Evolutionary conservation across 352 stramenopile species (phyloP).

Genomic region (Phytophthora nicotianae): DNA sequence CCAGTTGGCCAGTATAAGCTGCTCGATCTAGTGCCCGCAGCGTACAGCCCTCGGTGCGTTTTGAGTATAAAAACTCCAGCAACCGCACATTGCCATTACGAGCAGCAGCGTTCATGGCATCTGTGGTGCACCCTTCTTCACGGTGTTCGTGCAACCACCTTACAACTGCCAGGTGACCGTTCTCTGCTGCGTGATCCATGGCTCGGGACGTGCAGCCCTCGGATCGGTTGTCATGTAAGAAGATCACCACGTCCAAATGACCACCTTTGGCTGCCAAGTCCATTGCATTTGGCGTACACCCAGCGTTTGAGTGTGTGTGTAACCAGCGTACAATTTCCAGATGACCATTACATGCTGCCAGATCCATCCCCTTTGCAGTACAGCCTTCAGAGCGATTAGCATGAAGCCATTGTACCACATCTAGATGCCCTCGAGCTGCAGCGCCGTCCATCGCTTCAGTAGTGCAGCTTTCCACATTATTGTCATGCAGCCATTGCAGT

Average conservation of each 20-base stretch:
- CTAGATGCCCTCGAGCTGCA: conserved; percentile 37
- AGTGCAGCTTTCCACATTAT: conserved; percentile 32
- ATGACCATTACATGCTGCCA: conserved; percentile 29
- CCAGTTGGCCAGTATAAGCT: conserved; percentile 40
- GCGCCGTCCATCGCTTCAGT: conserved; percentile 48
- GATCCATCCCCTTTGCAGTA: conserved; percentile 32
- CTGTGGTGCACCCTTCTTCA: background rate
- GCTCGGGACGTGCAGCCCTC: conserved; percentile 47
- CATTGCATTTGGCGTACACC: conserved; percentile 50
- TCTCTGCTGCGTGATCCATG: conserved; percentile 50
- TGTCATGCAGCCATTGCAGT: conserved; percentile 42
- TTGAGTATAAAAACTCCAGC: conserved; percentile 35
- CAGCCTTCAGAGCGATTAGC: conserved; percentile 41
- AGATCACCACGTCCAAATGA: conserved; percentile 37
- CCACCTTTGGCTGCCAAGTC: conserved; percentile 46
- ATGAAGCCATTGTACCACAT: conserved; percentile 51
- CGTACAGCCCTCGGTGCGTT: conserved; percentile 24
- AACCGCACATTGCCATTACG: background rate
- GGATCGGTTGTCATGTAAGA: conserved; percentile 41
- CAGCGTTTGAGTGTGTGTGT: conserved; percentile 37
- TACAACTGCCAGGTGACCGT: background rate
- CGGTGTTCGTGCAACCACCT: background rate
- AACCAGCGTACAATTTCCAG: conserved; percentile 51
- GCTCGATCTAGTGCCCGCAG: conserved; percentile 26
- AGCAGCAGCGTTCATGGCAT: background rate